phyloP scores from a whole-genome alignment of 2,329 filamentous ascomycete species.

The Penicillium sp. region DNA sequence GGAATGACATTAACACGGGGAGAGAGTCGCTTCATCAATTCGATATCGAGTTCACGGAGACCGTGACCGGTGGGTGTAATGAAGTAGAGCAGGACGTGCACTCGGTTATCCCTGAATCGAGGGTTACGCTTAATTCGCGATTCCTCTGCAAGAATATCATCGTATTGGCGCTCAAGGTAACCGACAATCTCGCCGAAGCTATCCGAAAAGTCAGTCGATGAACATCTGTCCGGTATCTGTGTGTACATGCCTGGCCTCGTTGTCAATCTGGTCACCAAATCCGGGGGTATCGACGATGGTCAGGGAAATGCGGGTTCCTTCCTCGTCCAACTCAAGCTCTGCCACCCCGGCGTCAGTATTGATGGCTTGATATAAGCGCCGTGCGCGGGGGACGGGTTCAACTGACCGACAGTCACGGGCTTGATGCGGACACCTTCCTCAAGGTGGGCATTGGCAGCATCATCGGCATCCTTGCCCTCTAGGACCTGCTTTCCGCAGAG shows the following conservation, averaged over 20 bases:
- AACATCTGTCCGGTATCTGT: neutral
- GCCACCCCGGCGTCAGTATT: slow-evolving; percentile 32
- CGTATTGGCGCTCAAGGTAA: slow-evolving; percentile 98
- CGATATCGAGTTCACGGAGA: slow-evolving; percentile 97
- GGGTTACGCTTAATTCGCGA: slow-evolving; percentile 99
- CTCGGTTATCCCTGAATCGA: slow-evolving; percentile 97
- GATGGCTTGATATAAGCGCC: slow-evolving; percentile 13
- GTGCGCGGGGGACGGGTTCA: slow-evolving; percentile 5
- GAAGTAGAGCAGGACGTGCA: slow-evolving; percentile 98
- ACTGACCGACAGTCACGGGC: slow-evolving; percentile 92
- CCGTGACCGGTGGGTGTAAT: slow-evolving; percentile 98
- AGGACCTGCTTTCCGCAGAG: slow-evolving; percentile 95
- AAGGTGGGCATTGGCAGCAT: slow-evolving; percentile 80
- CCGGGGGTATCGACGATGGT: slow-evolving; percentile 98
- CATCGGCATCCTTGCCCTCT: slow-evolving; percentile 86
- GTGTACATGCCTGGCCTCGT: slow-evolving; percentile 79
- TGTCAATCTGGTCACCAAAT: slow-evolving; percentile 98
- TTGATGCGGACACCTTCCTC: slow-evolving; percentile 99
- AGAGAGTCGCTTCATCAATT: slow-evolving; percentile 98
- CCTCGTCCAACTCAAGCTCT: slow-evolving; percentile 96
- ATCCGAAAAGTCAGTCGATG: slow-evolving; percentile 29
- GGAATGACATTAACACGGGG: slow-evolving; percentile 98
- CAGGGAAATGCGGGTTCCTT: slow-evolving; percentile 95
- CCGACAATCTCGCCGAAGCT: slow-evolving; percentile 98
- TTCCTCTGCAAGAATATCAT: slow-evolving; percentile 98